Conservation (phyloP, 768 basidiomycete species). For the Tricholoma sp. region DNA sequence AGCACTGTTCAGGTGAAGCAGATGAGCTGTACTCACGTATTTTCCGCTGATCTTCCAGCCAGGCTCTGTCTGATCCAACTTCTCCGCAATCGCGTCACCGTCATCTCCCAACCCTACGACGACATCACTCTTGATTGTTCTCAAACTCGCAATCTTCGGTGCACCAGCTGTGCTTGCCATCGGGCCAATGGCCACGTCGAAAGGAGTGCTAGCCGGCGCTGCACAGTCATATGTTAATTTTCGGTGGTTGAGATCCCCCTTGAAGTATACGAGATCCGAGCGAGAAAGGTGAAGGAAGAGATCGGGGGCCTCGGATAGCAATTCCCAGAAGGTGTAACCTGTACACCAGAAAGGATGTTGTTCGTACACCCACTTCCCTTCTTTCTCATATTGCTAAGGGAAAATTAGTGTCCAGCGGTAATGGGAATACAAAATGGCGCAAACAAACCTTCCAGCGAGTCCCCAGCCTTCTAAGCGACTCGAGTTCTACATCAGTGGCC, state of each 20-base stretch:
- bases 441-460: conserved; percentile 77
- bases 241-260: conserved; percentile 92
- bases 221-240: conserved; percentile 87
- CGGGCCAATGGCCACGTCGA: conserved; percentile 86
- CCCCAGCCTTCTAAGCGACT: conserved; percentile 76
- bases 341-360: conserved; percentile 95
- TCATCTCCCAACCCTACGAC: conserved; percentile 78
- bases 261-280: conserved; percentile 90
- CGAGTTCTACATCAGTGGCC: conserved; percentile 72
- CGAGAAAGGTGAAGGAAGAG: conserved; percentile 88
- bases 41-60: conserved; percentile 98
- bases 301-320: conserved; percentile 81
- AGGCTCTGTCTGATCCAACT: conserved; percentile 77
- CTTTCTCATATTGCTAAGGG: conserved; percentile 78
- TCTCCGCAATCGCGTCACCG: conserved; percentile 68
- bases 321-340: conserved; percentile 92
- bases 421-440: not conserved
- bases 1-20: not conserved
- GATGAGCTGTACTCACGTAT: conserved; percentile 60
- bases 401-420: not conserved
- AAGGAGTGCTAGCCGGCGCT: conserved; percentile 81
- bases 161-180: conserved; percentile 88
- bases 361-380: conserved; percentile 93
- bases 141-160: conserved; percentile 78
- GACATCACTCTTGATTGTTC: conserved; percentile 94